A percentile compares a stretch with the other conserved stretches of the same genome.
phyloP scores from a whole-genome alignment of 2,329 filamentous ascomycete genomes.

The Tolypocladium tropicale region DNA sequence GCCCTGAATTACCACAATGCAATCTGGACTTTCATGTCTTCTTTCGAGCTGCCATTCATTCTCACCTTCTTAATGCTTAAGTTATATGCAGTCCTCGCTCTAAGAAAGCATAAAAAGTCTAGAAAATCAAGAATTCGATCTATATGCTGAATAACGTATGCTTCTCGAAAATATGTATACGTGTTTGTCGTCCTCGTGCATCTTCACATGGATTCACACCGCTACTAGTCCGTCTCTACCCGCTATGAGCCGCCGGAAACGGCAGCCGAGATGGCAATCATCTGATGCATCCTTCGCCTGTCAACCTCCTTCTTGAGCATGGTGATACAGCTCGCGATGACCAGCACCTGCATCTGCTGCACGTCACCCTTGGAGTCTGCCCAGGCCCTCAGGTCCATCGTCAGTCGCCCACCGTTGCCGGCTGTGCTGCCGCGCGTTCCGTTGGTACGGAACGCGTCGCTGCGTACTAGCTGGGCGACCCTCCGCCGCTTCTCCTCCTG shows the following conservation, averaged over 20 bases:
- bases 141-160: not conserved
- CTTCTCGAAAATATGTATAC: not conserved
- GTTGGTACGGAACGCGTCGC: constrained; percentile 24
- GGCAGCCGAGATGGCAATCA: constrained; percentile 29
- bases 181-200: not conserved
- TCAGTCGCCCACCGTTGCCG: constrained; percentile 40
- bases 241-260: constrained; percentile 8
- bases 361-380: constrained; percentile 19
- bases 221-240: too few species aligned
- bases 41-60: not conserved
- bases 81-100: not conserved
- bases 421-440: constrained; percentile 28
- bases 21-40: too few species aligned
- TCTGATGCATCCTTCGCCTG: constrained; percentile 40
- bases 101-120: not conserved
- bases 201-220: not conserved
- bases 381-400: constrained; percentile 30
- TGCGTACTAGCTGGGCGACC: constrained; percentile 35
- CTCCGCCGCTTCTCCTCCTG: constrained; percentile 17
- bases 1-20: too few species aligned
- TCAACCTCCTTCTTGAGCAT: constrained; percentile 61
- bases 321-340: constrained; percentile 44
- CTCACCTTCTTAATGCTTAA: not conserved
- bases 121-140: not conserved
- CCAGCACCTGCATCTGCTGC: constrained; percentile 35